Base-by-base conservation (phyloP, 805 yeast genomes). In the Yamadazyma paraphyllophila region DNA sequence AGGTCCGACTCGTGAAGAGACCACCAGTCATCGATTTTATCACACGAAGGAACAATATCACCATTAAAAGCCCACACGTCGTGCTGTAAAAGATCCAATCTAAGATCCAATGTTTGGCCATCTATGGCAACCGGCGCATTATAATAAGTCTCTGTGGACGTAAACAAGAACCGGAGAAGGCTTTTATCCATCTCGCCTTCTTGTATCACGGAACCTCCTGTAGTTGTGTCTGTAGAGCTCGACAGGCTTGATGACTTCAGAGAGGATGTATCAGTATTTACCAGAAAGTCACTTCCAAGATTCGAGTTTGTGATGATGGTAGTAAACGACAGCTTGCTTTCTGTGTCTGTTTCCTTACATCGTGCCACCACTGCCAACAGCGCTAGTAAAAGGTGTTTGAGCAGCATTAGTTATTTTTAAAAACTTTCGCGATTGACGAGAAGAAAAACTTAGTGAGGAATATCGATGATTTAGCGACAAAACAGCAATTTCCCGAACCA, bases 41-140 rank as follows among this genome's bases (percentile, higher is more conserved):
- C 36, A 48, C 75, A 71, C 34, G 55, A 54, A 32, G 53, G 47
- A 37, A 67, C 48, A 3, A 42, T 37, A 12, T 58, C 42, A 5
- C 58, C 62, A 44, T 66, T 56, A 52, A 70, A 50, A 14, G 66
- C 67, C 74, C 74, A 71, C 2, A 67, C 35, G 13, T 69, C 68
- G 5, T 71, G 70, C 52, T 66, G 75, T n/a, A 62, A 16, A 15
- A 61, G 26, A 50, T 70, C 76, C 31, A 67, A 36, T 31, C 69
- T 52, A 1, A 63, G 48, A 12, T 52, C 53, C 25, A 60, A 37
- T 2, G 41, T 34, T 12, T 56, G 52, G 24, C 47, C 50, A 13
- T 43, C 54, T 4, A 56, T 25, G 1, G 46, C 36, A 6, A 51
- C 49, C 9, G 53, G 51, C 14, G 35, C 34, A 37, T 51, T 48